phyloP scores from a whole-genome alignment of 306 rosid genomes.

The Boehmeria nivea region DNA sequence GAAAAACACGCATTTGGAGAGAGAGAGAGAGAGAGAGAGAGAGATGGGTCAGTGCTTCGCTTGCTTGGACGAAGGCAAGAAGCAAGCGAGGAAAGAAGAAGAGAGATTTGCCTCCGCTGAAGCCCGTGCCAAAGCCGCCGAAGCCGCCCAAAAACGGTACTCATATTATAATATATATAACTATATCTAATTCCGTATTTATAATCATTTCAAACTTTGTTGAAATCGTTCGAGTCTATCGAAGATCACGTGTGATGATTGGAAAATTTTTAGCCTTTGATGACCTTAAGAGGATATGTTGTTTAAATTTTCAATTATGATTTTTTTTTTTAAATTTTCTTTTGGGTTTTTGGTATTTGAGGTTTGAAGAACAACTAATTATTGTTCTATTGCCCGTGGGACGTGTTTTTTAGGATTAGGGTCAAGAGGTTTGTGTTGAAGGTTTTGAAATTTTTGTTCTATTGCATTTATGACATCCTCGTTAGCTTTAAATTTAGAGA shows the following conservation, averaged over 20 bases:
- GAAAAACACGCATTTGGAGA: not conserved
- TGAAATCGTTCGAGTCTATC: not conserved
- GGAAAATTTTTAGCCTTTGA: not conserved
- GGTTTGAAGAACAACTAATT: too few relatives aligned
- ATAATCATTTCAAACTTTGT: not conserved
- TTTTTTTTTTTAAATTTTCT: not conserved
- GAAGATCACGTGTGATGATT: not conserved
- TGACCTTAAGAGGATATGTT: not conserved
- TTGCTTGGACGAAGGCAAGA: slow-evolving; percentile 71
- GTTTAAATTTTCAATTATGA: not conserved
- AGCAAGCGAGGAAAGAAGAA: slow-evolving; percentile 61
- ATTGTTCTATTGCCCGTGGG: too few relatives aligned
- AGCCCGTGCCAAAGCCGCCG: slow-evolving; percentile 80
- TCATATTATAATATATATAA: too few relatives aligned
- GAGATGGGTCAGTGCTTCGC: slow-evolving; percentile 70
- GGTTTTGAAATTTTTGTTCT: not conserved
- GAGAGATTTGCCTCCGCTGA: slow-evolving; percentile 77
- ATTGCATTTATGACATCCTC: too few relatives aligned
- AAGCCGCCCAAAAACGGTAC: slow-evolving; percentile 84
- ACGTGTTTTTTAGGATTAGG: too few relatives aligned
- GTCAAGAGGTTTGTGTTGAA: not conserved
- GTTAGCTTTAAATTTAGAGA: too few relatives aligned
- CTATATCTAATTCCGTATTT: not conserved
- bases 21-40: slow-evolving; percentile 9
- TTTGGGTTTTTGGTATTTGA: too few relatives aligned